Evolutionary conservation across 2,329 filamentous ascomycete genomes (phyloP), one percentile per base, ranked within the genome.

Genomic region (Chaetomiaceae sp.): DNA sequence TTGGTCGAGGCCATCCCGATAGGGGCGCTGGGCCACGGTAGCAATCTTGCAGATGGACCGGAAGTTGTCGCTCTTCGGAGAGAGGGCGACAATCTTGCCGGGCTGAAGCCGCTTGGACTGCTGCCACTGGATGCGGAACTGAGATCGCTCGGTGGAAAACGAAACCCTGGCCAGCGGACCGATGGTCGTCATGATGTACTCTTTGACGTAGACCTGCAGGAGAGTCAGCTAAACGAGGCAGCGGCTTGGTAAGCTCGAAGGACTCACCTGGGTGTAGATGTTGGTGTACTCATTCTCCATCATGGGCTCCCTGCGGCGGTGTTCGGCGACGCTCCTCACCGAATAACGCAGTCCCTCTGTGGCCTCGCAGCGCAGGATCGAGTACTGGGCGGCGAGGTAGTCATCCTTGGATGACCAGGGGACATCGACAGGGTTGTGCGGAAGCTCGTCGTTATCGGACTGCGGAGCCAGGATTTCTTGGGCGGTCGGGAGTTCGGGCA

Each of bases 301-400:
- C 69, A 83, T 82, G 8, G 47, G 34, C 4, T 43, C 43, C 11
- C n/a, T 39, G n/a, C 34, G 31, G 19, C 39, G 36, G 3, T 43
- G 19, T 0, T 64, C 57, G 0, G 84, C 77, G 51, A 87, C 78
- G 12, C 75, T 69, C 0, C 72, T 70, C 1, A 95, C 78, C 0
- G 88, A 84, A 57, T 82, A 77, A 6, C 90, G 80, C 0, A 96
- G 74, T 1, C 84, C 79, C 12, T 86, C 80, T 3, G 88, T 73
- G 0, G 83, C 81, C 64, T 96, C 90, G 63, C 90, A 87, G 3
- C 91, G 79, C 7, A 90, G 75, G 1, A 96, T 78, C 3, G 82
- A 75, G 64, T 94, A 95, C 46, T 95, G 88, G 0, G 82, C 79
- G 29, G 81, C 73, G 0, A 96, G 73, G 54, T 95, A 96, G 0